These are phyloP conservation scores for Lodderomyces theae DNA, from an alignment of 1,139 yeast species.

Conservation along the genomic window DNA sequence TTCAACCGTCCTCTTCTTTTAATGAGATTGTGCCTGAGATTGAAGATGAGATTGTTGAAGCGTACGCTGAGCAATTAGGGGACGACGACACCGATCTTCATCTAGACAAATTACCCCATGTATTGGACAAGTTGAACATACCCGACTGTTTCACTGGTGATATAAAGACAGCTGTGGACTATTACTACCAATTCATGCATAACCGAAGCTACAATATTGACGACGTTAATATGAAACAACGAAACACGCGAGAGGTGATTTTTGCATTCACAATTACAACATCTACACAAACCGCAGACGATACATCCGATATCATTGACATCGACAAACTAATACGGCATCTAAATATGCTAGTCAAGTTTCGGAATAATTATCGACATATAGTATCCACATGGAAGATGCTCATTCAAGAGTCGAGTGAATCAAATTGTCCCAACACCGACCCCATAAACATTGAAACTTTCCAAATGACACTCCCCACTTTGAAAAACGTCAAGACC, in stretches of 20 bases:
- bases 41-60: slow-evolving; percentile 34
- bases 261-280: slow-evolving; percentile 30
- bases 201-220: slow-evolving; percentile 8
- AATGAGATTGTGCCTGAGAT: slow-evolving; percentile 16
- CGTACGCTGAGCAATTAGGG: slow-evolving; percentile 17
- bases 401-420: slow-evolving; percentile 24
- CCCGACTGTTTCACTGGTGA: slow-evolving; percentile 36
- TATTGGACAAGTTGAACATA: slow-evolving; percentile 26
- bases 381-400: slow-evolving; percentile 37
- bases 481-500: slow-evolving; percentile 31
- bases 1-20: slow-evolving; percentile 9
- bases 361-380: slow-evolving; percentile 30
- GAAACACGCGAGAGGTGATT: slow-evolving; percentile 28
- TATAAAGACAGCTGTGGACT: slow-evolving; percentile 30
- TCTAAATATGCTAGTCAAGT: slow-evolving; percentile 29
- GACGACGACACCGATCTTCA: slow-evolving; percentile 26
- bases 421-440: slow-evolving; percentile 9
- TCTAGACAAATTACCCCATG: slow-evolving; percentile 24
- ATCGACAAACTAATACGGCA: slow-evolving; percentile 37
- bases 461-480: slow-evolving; percentile 30
- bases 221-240: slow-evolving; percentile 17
- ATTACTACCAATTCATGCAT: slow-evolving; percentile 31
- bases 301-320: slow-evolving; percentile 40
- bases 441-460: slow-evolving; percentile 6
- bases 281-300: slow-evolving; percentile 16